Evolutionary conservation across 2,329 filamentous ascomycete species (phyloP), one percentile per base, ranked within the genome.

Genomic region (Capronia coronata): DNA sequence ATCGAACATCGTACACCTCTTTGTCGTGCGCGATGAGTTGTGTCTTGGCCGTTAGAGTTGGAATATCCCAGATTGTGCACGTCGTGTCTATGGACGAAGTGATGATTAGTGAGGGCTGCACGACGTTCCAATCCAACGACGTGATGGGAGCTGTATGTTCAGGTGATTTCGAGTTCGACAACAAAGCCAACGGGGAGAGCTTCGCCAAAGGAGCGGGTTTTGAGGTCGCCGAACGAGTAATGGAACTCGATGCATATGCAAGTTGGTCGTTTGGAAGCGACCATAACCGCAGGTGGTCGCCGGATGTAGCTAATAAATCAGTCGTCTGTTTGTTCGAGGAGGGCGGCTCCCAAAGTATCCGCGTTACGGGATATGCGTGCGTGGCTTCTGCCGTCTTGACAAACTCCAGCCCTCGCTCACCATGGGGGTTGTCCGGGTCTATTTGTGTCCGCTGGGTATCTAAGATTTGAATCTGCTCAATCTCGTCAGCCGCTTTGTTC

Each of bases 41-140:
- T 1, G 93, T 98, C 71, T 98, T 98, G 45, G 93, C 93, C 0
- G 93, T 98, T 55, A 98, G 75, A 1, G 93, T 96, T 2, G 93
- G 93, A 48, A 98, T 98, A 67, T 98, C 93, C 93, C 93, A 98
- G 59, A 98, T 98, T 3, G 93, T 98, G 71, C 93, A 98, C 4
- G 93, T 98, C 1, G 93, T 98, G 65, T 98, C 93, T 63, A 98
- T 98, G 67, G 90, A 97, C 2, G 90, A 96, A 1, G 93, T 98
- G 63, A 98, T 98, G 64, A 98, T 98, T 46, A 98, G 75, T 66
- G 91, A 96, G 0, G 93, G 93, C 19, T 89, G 95, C 45, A 98
- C 84, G 1, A 87, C 94, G 64, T 98, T 98, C 93, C 93, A 98
- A 67, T 98, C 93, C 40, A 98, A 76, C 13, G 90, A 96, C 1